Percentiles rank a stretch among this genome's conserved stretches.
phyloP scores from a whole-genome alignment of 192 early-diverging fungal genomes.

The Mortierella alpina region DNA sequence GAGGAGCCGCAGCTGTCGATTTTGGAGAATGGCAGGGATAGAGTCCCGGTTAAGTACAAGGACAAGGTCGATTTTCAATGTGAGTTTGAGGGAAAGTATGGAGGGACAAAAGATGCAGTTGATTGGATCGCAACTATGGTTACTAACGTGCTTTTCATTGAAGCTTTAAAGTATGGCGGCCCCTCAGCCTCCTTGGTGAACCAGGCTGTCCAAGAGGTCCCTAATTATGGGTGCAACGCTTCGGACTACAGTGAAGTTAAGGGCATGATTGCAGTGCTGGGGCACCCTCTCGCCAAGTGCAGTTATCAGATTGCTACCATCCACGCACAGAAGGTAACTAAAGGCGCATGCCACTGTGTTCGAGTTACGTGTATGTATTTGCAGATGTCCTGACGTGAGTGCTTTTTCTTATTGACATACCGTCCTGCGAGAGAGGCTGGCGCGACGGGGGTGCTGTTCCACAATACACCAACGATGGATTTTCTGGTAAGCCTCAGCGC shows the following conservation, averaged over 20 bases:
- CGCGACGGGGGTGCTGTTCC: constrained; percentile 69
- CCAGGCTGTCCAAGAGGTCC: constrained; percentile 55
- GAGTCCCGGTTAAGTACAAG: constrained; percentile 43
- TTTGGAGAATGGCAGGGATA: constrained; percentile 16
- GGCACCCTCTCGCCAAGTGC: constrained; percentile 54
- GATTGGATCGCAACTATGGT: too few relatives aligned
- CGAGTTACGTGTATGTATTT: background rate
- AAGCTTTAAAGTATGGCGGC: constrained; percentile 72
- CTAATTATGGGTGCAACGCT: constrained; percentile 55
- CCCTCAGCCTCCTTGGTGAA: constrained; percentile 56
- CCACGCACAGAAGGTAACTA: constrained; percentile 60
- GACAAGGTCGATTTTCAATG: constrained; percentile 60
- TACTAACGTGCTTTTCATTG: too few relatives aligned
- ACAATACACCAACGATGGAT: constrained; percentile 57
- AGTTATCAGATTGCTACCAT: constrained; percentile 66
- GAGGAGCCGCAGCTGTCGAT: constrained; percentile 49
- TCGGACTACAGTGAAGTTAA: constrained; percentile 54
- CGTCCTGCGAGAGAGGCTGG: constrained; percentile 35
- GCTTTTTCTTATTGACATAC: too few relatives aligned
- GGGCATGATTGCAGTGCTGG: constrained; percentile 65
- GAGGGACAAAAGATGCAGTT: too few relatives aligned
- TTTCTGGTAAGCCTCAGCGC: constrained; percentile 62
- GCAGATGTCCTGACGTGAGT: background rate
- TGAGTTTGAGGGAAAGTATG: constrained; percentile 58
- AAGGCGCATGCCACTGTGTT: background rate